These are phyloP conservation scores for Psilocybe sp. DNA, from an alignment of 768 basidiomycete species.

Conservation along the genomic window DNA sequence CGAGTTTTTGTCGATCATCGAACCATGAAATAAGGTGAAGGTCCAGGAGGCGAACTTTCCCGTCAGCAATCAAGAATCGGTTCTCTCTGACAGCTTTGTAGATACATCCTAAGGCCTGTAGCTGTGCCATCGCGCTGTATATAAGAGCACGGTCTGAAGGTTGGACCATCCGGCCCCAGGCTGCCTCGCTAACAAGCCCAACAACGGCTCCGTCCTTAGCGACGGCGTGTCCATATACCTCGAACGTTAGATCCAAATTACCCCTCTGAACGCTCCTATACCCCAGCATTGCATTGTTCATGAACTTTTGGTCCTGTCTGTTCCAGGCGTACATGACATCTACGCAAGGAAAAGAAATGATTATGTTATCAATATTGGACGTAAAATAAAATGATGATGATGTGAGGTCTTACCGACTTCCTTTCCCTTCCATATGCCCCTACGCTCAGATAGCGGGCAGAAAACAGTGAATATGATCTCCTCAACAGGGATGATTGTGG, in stretches of 20 bases:
- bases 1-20: constrained; percentile 16
- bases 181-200: constrained; percentile 35
- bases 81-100: constrained; percentile 18
- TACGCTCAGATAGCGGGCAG: constrained; percentile 21
- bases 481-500: constrained; percentile 30
- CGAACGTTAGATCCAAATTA: constrained; percentile 33
- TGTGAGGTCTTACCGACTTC: constrained; percentile 28
- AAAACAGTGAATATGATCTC: constrained; percentile 36
- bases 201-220: constrained; percentile 27
- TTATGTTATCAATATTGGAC: too few relatives aligned
- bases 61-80: constrained; percentile 29
- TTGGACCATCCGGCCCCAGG: constrained; percentile 27
- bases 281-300: constrained; percentile 30
- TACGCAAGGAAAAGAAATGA: background rate
- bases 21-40: constrained; percentile 17
- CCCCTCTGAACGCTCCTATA: constrained; percentile 18
- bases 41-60: constrained; percentile 32
- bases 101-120: constrained; percentile 25
- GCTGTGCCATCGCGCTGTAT: constrained; percentile 26
- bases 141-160: constrained; percentile 26
- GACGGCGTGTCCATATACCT: constrained; percentile 32
- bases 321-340: constrained; percentile 33
- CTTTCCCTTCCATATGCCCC: constrained; percentile 36
- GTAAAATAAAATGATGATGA: background rate
- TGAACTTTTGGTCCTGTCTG: constrained; percentile 16